Conservation (phyloP, 768 basidiomycete genomes). For the Peribolospora kevripleyi region DNA sequence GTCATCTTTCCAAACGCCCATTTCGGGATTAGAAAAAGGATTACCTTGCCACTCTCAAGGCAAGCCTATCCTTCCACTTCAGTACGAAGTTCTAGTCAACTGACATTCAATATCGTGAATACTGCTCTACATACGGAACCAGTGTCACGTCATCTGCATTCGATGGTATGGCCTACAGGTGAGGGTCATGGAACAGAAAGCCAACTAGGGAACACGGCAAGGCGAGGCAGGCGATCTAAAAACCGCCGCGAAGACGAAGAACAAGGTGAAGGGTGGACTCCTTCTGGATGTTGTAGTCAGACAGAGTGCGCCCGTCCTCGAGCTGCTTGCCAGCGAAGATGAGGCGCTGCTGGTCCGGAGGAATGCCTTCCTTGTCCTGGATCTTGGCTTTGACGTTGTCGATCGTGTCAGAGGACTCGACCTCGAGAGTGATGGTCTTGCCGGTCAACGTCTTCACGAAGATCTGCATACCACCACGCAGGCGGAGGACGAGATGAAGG, state of each 20-base stretch:
- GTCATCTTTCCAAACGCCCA: too few relatives aligned
- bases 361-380: conserved; percentile 83
- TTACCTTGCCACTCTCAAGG: too few relatives aligned
- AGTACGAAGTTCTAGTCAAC: too few relatives aligned
- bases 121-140: too few relatives aligned
- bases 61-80: too few relatives aligned
- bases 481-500: conserved; percentile 14
- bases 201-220: too few relatives aligned
- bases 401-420: conserved; percentile 79
- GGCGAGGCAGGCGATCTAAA: too few relatives aligned
- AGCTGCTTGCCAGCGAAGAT: conserved; percentile 31
- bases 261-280: conserved; percentile 19
- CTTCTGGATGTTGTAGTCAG: conserved; percentile 13
- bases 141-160: too few relatives aligned
- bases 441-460: conserved; percentile 72
- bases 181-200: too few relatives aligned
- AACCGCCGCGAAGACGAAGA: conserved; percentile 5
- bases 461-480: conserved; percentile 76
- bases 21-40: too few relatives aligned
- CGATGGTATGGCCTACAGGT: too few relatives aligned
- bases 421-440: conserved; percentile 80
- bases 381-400: conserved; percentile 89
- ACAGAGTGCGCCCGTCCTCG: conserved; percentile 24
- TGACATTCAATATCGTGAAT: too few relatives aligned
- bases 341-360: conserved; percentile 41